phyloP scores from a whole-genome alignment of 2,329 filamentous ascomycete species.

The Botrytis byssoidea region DNA sequence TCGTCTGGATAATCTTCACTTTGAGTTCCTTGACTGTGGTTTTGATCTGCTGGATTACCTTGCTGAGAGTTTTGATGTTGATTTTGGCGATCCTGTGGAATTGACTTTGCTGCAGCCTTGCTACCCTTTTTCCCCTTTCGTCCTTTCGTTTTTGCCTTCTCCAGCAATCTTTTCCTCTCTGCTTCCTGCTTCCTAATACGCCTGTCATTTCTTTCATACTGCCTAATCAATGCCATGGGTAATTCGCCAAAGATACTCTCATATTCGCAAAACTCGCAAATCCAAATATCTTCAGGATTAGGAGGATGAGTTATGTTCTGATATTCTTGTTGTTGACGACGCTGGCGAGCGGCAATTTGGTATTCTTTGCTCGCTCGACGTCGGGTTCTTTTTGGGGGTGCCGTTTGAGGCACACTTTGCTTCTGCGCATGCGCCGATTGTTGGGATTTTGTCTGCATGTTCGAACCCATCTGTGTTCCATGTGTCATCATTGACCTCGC shows the following conservation, averaged over 20 bases:
- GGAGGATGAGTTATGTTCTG: slow-evolving; percentile 75
- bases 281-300: slow-evolving; percentile 74
- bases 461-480: slow-evolving; percentile 39
- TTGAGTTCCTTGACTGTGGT: slow-evolving; percentile 42
- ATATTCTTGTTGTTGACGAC: slow-evolving; percentile 73
- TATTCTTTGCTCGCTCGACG: slow-evolving; percentile 71
- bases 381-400: slow-evolving; percentile 58
- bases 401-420: slow-evolving; percentile 36
- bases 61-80: slow-evolving; percentile 41
- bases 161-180: slow-evolving; percentile 79
- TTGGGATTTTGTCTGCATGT: slow-evolving; percentile 35
- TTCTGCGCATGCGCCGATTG: slow-evolving; percentile 42
- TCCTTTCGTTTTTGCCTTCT: slow-evolving; percentile 92
- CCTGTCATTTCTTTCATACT: slow-evolving; percentile 93
- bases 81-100: slow-evolving; percentile 33
- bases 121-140: slow-evolving; percentile 82
- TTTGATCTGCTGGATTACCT: slow-evolving; percentile 35
- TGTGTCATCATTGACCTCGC: slow-evolving; percentile 36
- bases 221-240: slow-evolving; percentile 78
- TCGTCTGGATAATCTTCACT: slow-evolving; percentile 50
- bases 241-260: slow-evolving; percentile 90
- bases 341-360: slow-evolving; percentile 69
- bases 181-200: slow-evolving; percentile 78
- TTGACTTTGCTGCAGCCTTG: slow-evolving; percentile 48
- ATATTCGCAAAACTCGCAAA: slow-evolving; percentile 98